Evolutionary conservation across 1,139 yeast genomes (phyloP).

Genomic region (Casaregolazyma lundiana): DNA sequence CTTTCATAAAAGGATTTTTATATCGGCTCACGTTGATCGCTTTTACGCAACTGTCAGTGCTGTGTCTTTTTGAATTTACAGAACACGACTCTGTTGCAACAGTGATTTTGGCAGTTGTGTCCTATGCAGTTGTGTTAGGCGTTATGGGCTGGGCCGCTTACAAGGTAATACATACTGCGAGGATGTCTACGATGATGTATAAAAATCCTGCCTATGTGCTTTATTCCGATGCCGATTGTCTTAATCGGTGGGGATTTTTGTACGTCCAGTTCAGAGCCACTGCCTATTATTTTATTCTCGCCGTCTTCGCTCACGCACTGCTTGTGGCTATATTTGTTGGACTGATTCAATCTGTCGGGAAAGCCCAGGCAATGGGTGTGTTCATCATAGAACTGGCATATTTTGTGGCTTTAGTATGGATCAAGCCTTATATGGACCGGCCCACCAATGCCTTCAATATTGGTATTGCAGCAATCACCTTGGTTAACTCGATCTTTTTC

Average conservation of each 20-base stretch:
- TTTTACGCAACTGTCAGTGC: conserved; percentile 76
- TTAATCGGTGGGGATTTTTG: conserved; percentile 87
- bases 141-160: conserved; percentile 69
- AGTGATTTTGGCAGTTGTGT: conserved; percentile 68
- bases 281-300: conserved; percentile 73
- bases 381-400: conserved; percentile 71
- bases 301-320: conserved; percentile 60
- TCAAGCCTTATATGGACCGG: conserved; percentile 90
- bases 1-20: conserved; percentile 79
- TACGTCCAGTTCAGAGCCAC: conserved; percentile 90
- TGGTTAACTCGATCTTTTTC: conserved; percentile 79
- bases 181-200: conserved; percentile 63
- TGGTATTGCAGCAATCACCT: conserved; percentile 70
- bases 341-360: conserved; percentile 73
- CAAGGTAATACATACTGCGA: conserved; percentile 67
- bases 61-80: conserved; percentile 87
- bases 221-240: conserved; percentile 74
- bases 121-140: conserved; percentile 52
- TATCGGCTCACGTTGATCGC: conserved; percentile 78
- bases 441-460: conserved; percentile 90
- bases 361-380: conserved; percentile 71
- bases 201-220: conserved; percentile 90
- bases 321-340: conserved; percentile 82
- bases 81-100: conserved; percentile 80
- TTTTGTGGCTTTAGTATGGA: conserved; percentile 58